Base-by-base conservation (phyloP, 139 green algal species). In the Asterochloris erici region DNA sequence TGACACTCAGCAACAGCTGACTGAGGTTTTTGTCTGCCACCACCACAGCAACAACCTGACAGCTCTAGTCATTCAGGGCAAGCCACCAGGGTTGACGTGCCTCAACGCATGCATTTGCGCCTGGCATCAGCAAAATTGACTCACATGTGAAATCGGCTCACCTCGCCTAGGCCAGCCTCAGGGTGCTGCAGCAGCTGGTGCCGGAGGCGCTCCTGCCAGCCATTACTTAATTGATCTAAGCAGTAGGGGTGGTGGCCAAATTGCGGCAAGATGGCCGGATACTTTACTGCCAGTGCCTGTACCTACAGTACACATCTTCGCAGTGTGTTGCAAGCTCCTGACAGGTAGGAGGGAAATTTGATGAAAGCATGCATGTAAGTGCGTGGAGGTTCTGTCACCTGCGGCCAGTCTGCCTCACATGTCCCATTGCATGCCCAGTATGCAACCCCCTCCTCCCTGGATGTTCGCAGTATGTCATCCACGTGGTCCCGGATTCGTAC, bases 121-220 rank as follows among this genome's bases (percentile, higher is more conserved):
- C 17, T 26, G 66, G 66, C 66, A 71, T 24, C 66, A 9, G 19
- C 66, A 71, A 24, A 1, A 4, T 9, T 21, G 21, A 9, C 17
- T 26, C 66, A 71, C 4, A 71, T 71, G 1, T 71, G 66, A 71
- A 4, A 24, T 21, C 21, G 4, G 16, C 82, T 10, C 62, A 88
- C 87, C 87, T 92, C 89, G 21, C 89, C 89, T 16, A 92, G 85
- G 9, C 89, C 89, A 17, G 83, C 85, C 9, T 24, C 1, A 11
- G 85, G 87, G 23, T 81, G 26, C 1, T 61, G 66, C 27, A 82
- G 12, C 78, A 92, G 83, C 66, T 81, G n/a, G 16, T 79, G n/a
- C 54, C 74, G 78, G 63, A 92, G 70, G 16, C 24, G 74, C 11
- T 84, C 26, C 27, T 90, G 82, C 89, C 89, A 92, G 38, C 78